Percentiles rank a stretch among this genome's conserved stretches.
These are phyloP conservation scores for Claviceps sp. DNA, from an alignment of 2,329 filamentous ascomycete species.

Conservation along the genomic window DNA sequence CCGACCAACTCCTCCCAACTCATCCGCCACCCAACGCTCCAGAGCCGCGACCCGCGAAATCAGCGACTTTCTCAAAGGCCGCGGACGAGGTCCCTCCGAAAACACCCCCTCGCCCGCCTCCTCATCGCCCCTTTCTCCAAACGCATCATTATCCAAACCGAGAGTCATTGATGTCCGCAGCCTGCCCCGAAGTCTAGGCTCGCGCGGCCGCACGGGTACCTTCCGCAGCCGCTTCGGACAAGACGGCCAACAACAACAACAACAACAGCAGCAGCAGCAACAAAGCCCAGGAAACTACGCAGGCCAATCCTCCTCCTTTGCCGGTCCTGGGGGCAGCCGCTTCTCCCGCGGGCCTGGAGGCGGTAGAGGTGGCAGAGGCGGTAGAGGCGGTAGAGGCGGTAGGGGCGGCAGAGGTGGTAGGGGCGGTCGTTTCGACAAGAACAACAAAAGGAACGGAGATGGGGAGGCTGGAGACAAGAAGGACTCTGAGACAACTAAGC, in stretches of 20 bases:
- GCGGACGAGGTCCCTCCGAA: background rate
- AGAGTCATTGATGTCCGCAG: constrained; percentile 27
- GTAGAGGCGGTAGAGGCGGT: constrained; percentile 6
- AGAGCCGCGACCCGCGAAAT: constrained; percentile 22
- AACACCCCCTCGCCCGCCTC: too few species aligned
- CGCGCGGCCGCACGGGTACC: constrained; percentile 14
- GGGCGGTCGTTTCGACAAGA: constrained; percentile 12
- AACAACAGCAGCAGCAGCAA: background rate
- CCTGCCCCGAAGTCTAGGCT: constrained; percentile 18
- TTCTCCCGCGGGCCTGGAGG: constrained; percentile 9
- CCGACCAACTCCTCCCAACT: constrained; percentile 1
- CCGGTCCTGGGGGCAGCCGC: constrained; percentile 6
- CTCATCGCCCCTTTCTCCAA: background rate
- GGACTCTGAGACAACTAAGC: too few species aligned
- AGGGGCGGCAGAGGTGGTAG: constrained; percentile 6
- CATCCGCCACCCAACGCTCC: constrained; percentile 17
- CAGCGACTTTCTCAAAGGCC: constrained; percentile 15
- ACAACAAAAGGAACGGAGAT: constrained; percentile 9
- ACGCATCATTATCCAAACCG: constrained; percentile 10
- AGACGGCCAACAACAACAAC: background rate
- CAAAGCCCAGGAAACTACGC: background rate
- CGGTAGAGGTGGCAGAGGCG: constrained; percentile 8
- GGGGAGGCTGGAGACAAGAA: constrained; percentile 4
- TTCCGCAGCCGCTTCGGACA: constrained; percentile 9
- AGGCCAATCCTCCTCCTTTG: constrained; percentile 1